phyloP scores from a whole-genome alignment of 305 asterid species.

The Coffea humblotiana region DNA sequence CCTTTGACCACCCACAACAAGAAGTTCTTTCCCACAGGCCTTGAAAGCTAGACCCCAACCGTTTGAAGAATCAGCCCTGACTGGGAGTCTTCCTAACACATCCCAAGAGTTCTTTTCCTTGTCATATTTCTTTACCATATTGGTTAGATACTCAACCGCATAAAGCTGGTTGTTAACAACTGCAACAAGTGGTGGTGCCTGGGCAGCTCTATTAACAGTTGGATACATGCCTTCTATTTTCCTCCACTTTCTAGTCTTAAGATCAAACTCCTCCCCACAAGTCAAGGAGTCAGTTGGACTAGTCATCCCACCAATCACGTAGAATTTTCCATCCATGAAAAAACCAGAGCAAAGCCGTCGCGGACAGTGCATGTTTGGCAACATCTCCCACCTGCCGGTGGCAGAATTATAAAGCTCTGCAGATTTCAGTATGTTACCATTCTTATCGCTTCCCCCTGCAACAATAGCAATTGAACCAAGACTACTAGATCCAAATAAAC shows the following conservation, averaged over 20 bases:
- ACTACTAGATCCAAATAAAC: slow-evolving; percentile 73
- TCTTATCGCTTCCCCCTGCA: slow-evolving; percentile 80
- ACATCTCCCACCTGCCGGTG: slow-evolving; percentile 67
- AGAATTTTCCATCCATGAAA: slow-evolving; percentile 77
- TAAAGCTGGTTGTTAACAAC: slow-evolving; percentile 70
- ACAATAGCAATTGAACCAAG: slow-evolving; percentile 68
- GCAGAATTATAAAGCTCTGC: slow-evolving; percentile 73
- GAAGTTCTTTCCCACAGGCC: slow-evolving; percentile 63
- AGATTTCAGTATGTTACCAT: slow-evolving; percentile 66
- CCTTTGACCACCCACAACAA: slow-evolving; percentile 82
- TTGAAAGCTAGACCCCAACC: slow-evolving; percentile 96
- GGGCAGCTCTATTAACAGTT: slow-evolving; percentile 68
- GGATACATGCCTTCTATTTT: slow-evolving; percentile 78
- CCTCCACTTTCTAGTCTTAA: slow-evolving; percentile 68
- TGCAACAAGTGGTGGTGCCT: slow-evolving; percentile 92
- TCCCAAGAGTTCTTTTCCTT: slow-evolving; percentile 60
- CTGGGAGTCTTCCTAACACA: slow-evolving; percentile 74
- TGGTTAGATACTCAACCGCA: slow-evolving; percentile 68
- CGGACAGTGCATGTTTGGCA: slow-evolving; percentile 81
- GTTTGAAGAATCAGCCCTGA: slow-evolving; percentile 75
- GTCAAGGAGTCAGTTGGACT: slow-evolving; percentile 62
- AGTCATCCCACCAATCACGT: slow-evolving; percentile 85
- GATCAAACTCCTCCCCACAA: slow-evolving; percentile 81
- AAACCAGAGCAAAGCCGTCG: slow-evolving; percentile 80
- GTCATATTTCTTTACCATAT: slow-evolving; percentile 75